phyloP scores from a whole-genome alignment of 225 moss, liverwort and hornwort genomes.

The Antitrichia curtipendula region DNA sequence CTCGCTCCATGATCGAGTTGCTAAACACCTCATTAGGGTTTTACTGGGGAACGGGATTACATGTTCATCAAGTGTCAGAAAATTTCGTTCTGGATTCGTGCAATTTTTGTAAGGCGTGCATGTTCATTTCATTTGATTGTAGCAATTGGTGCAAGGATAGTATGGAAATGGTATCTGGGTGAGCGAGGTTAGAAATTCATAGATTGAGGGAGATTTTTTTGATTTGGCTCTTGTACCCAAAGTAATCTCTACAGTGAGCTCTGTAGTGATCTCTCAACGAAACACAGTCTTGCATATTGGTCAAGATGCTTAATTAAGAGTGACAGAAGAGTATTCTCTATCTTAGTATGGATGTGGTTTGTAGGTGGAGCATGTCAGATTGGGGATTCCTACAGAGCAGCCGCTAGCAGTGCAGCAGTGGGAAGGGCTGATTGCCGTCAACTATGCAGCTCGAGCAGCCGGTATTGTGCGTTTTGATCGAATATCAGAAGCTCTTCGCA shows the following conservation, averaged over 20 bases:
- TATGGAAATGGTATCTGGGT: neutral
- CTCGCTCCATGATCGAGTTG: neutral
- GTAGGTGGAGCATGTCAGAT: slow-evolving; percentile 94
- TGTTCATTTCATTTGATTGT: neutral
- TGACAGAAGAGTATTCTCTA: neutral
- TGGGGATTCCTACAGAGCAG: slow-evolving; percentile 68
- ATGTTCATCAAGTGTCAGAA: neutral
- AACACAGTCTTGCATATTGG: neutral
- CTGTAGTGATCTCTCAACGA: neutral
- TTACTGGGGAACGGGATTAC: neutral
- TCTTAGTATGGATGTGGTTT: neutral
- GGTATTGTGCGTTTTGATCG: slow-evolving; percentile 86
- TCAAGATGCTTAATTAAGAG: neutral
- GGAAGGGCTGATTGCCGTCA: slow-evolving; percentile 88
- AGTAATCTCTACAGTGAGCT: neutral
- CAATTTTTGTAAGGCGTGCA: neutral
- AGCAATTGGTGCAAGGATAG: neutral
- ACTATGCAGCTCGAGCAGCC: slow-evolving; percentile 82
- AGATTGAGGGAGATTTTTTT: neutral
- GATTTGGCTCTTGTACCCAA: neutral
- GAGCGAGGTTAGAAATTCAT: neutral
- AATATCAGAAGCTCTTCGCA: slow-evolving; percentile 71
- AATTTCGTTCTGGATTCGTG: neutral
- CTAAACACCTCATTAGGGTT: neutral
- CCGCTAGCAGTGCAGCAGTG: slow-evolving; percentile 97